These are phyloP conservation scores for Scenedesmus sp. DNA, from an alignment of 163 green algal genomes.

Conservation along the genomic window DNA sequence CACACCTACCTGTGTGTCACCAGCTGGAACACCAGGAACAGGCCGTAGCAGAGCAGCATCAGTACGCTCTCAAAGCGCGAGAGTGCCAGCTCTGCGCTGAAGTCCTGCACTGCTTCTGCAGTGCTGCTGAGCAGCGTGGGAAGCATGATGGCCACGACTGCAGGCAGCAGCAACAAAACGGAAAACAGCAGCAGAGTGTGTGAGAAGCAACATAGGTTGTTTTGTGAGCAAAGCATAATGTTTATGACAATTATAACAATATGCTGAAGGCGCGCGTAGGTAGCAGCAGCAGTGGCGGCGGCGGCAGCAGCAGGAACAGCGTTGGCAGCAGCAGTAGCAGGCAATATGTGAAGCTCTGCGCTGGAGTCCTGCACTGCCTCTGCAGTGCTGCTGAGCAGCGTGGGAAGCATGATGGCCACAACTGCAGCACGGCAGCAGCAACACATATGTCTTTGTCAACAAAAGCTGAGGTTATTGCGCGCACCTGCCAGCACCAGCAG, in stretches of 20 bases:
- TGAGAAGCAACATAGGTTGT: neutral
- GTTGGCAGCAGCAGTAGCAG: no score
- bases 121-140: constrained; percentile 50
- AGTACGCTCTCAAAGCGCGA: constrained; percentile 77
- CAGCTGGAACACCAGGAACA: constrained; percentile 84
- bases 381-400: constrained; percentile 20
- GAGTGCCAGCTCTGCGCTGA: constrained; percentile 47
- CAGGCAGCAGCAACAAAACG: neutral
- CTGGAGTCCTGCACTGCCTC: constrained; percentile 59
- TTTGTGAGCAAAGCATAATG: neutral
- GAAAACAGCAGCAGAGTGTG: neutral
- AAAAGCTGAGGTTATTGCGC: no score
- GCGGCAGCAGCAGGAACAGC: neutral
- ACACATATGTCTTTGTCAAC: no score
- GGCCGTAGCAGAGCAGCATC: constrained; percentile 80
- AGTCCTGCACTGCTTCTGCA: constrained; percentile 59
- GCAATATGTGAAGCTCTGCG: constrained; percentile 8
- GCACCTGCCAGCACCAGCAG: constrained; percentile 58
- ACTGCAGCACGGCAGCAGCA: neutral
- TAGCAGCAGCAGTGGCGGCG: no score
- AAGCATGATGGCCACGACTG: constrained; percentile 31
- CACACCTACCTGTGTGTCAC: constrained; percentile 69
- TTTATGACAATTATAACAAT: no score
- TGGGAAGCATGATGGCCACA: neutral
- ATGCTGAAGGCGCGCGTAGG: no score